Base-by-base conservation (phyloP, 192 early-diverging fungal species). In the Coemansia nantahalensis region DNA sequence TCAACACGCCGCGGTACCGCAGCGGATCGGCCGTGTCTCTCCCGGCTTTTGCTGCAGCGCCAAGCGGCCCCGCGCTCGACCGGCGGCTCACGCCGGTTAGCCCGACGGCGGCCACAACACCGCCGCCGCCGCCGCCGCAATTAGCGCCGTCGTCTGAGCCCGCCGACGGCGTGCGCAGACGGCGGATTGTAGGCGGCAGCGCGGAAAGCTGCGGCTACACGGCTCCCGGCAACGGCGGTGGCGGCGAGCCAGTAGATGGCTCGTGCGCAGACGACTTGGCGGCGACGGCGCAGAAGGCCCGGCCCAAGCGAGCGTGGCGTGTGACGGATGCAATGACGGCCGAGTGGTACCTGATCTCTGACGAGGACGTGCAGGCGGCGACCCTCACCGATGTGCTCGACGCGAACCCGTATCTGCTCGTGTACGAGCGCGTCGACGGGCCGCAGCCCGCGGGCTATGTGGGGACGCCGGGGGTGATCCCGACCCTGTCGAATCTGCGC, bases 321-420 rank as follows among this genome's bases (percentile, higher is more conserved):
- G 62, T 70, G 9, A 55, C 66, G 10, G 74, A 77, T 18, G 45
- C 59, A 8, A 70, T 70, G 74, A 70, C 66, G 18, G 62, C 66
- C 16, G 66, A 78, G 33, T 89, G 87, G 87, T 84, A 85, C 36
- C 63, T 81, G 42, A 64, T 86, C 8, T 89, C 87, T 0, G 87
- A 89, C 39, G 84, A 86, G 51, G 76, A 78, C 22, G 87, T 89
- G 2, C 82, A 86, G 33, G 59, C 75, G 13, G 79, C 75, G 13
- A 58, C 79, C 0, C 28, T 86, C 7, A 61, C 82, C 6, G 72
- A 82, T 46, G 87, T 86, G 6, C 59, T 89, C 51, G 57, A 70
- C n/a, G 72, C 85, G 3, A 89, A 89, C 48, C 87, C 87, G 6
- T 89, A 86, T 41, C 76, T 89, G 76, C 68, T 85, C 17, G 52